Base-by-base conservation (phyloP, 805 yeast species). In the Schizosaccharomyces lindneri region DNA sequence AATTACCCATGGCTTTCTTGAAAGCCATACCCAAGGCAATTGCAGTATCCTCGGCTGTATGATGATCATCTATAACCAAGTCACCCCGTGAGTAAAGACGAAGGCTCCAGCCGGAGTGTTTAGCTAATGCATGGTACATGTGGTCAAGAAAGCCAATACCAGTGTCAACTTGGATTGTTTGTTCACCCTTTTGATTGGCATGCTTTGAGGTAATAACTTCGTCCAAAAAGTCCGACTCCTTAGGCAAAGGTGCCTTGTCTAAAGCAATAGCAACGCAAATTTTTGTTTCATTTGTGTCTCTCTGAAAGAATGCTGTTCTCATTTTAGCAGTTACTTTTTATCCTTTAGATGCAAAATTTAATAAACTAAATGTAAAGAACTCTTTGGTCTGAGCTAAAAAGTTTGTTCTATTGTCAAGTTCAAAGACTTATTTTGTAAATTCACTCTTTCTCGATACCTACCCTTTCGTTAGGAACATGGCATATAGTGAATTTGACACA, bases 91-190 rank as follows among this genome's bases (percentile, higher is more conserved):
- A 90, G 70, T 85, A 95, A 21, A 93, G 79, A 43, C 86, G 76
- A 63, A 93, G 70, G 13, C 95, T 86, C 98, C 97, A 93, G 19
- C 97, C 97, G 0, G 95, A 77, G 72, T 93, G 98, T 69, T 93
- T 93, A 48, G 97, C 96, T 67, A 93, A 76, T 0, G 98, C 98
- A 68, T 90, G 96, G 59, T 93, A 75, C 98, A 93, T 93, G 29
- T 93, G 98, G 74, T 93, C 97, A 63, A 90, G 74, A 70, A 93
- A 93, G 0, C 97, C 98, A 62, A 93, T 80, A 61, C 98, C 98
- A 0, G 97, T 85, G 68, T 86, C 85, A 61, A 93, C 81, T 41
- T 81, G 76, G 63, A 93, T 88, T 9, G 78, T 75, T 72, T 90
- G 97, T 15, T 78, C 73, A 0, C 95, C 80, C 27, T 77, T 69